Base-by-base conservation (phyloP, 2,329 filamentous ascomycete genomes). In the Tetracladium maxilliforme region DNA sequence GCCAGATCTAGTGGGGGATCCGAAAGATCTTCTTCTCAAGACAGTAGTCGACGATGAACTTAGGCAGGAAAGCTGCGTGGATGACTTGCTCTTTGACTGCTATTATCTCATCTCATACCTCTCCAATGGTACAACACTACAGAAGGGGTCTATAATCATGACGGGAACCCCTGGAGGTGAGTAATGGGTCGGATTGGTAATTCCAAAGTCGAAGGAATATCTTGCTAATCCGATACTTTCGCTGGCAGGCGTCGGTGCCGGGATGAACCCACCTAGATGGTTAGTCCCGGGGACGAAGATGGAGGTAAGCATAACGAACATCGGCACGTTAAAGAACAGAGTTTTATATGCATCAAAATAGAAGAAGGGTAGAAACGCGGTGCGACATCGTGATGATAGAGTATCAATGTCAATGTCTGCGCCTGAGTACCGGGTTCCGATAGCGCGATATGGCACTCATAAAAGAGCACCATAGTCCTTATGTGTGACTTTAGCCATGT, bases 161-260 rank as follows among this genome's bases (percentile, higher is more conserved):
- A 64, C 59, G 4, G 61, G 61, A 3, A 64, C 60, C 3, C 57
- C 58, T n/a, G n/a, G n/a, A n/a, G n/a, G n/a, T n/a, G n/a, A n/a
- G n/a, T n/a, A n/a, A n/a, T n/a, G n/a, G n/a, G n/a, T n/a, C n/a
- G n/a, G n/a, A n/a, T n/a, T n/a, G n/a, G n/a, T n/a, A n/a, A n/a
- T n/a, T n/a, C n/a, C n/a, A n/a, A n/a, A n/a, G n/a, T n/a, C n/a
- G n/a, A n/a, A n/a, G n/a, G n/a, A n/a, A n/a, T n/a, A n/a, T n/a
- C n/a, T n/a, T n/a, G n/a, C n/a, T n/a, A n/a, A n/a, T n/a, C n/a
- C n/a, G n/a, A n/a, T n/a, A n/a, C n/a, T n/a, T n/a, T n/a, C n/a
- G n/a, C n/a, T n/a, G n/a, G n/a, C n/a, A n/a, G 44, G 48, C 20
- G 53, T 60, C 11, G 55, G 56, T 0, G 51, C 51, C 27, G 58